Evolutionary conservation across 768 basidiomycete species (phyloP).

Genomic region (Trametes maxima): DNA sequence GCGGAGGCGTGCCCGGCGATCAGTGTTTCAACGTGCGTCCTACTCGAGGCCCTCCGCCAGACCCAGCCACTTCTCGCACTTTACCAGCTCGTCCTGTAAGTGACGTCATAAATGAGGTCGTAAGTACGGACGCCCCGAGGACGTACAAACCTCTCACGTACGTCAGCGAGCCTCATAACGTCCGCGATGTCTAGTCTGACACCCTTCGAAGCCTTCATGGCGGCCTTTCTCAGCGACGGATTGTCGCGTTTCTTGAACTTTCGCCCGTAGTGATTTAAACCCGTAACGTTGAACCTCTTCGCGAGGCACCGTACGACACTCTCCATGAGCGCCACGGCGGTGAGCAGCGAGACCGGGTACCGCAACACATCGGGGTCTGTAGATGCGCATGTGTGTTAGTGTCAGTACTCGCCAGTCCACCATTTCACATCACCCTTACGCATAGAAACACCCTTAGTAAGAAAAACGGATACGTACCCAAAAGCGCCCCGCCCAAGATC

Average conservation of each 20-base stretch:
- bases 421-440: no score
- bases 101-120: not conserved
- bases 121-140: not conserved
- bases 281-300: slow-evolving; percentile 31
- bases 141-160: slow-evolving; percentile 1
- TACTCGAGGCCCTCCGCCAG: not conserved
- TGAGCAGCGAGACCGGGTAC: slow-evolving; percentile 56
- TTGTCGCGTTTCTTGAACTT: slow-evolving; percentile 14
- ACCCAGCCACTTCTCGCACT: slow-evolving; percentile 13
- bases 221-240: slow-evolving; percentile 17
- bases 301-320: slow-evolving; percentile 44
- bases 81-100: slow-evolving; percentile 2
- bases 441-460: not conserved
- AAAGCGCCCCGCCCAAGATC: slow-evolving; percentile 45
- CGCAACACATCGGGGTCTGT: slow-evolving; percentile 56
- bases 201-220: slow-evolving; percentile 10
- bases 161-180: slow-evolving; percentile 21
- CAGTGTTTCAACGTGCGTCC: no score
- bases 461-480: slow-evolving; percentile 37
- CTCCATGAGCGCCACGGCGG: slow-evolving; percentile 53
- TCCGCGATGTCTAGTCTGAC: slow-evolving; percentile 27
- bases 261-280: slow-evolving; percentile 7
- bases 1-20: no score
- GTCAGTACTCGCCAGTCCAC: no score
- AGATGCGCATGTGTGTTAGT: not conserved